phyloP scores from a whole-genome alignment of 73 alveolate genomes.

The Paramecium caudatum region DNA sequence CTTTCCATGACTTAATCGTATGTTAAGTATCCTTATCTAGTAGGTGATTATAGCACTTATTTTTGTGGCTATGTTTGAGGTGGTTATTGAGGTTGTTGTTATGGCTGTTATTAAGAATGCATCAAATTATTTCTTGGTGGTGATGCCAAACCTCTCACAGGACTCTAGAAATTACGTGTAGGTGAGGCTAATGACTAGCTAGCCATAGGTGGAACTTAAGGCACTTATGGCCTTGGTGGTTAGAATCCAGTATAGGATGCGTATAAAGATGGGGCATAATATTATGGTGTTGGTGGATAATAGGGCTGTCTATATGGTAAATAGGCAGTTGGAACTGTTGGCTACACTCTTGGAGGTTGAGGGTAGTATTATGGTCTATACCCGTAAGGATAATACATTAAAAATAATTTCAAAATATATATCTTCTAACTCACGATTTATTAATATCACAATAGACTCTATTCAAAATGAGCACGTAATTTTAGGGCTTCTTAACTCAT shows the following conservation, averaged over 20 bases:
- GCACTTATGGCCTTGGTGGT: neutral
- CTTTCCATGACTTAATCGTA: conserved; percentile 35
- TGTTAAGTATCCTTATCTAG: neutral
- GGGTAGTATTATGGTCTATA: neutral
- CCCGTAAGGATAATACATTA: neutral
- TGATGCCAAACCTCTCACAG: neutral
- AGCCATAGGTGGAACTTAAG: neutral
- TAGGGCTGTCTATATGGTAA: neutral
- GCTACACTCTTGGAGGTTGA: neutral
- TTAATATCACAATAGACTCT: conserved; percentile 52
- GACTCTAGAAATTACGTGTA: neutral
- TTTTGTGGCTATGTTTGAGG: no score
- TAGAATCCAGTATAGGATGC: conserved; percentile 1
- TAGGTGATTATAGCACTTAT: neutral
- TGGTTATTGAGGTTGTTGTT: no score
- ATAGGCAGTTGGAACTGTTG: no score
- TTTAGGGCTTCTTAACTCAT: conserved; percentile 72
- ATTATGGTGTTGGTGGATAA: neutral
- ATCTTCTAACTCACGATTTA: neutral
- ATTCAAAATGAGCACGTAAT: conserved; percentile 75
- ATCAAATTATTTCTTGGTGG: conserved; percentile 9
- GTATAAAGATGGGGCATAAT: neutral
- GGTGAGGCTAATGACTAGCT: neutral
- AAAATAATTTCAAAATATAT: conserved; percentile 1
- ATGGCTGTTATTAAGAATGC: neutral